Evolutionary conservation across 129 eudicot genomes (phyloP), one percentile per base, ranked within the genome.

Genomic region (Erigeron canadensis): DNA sequence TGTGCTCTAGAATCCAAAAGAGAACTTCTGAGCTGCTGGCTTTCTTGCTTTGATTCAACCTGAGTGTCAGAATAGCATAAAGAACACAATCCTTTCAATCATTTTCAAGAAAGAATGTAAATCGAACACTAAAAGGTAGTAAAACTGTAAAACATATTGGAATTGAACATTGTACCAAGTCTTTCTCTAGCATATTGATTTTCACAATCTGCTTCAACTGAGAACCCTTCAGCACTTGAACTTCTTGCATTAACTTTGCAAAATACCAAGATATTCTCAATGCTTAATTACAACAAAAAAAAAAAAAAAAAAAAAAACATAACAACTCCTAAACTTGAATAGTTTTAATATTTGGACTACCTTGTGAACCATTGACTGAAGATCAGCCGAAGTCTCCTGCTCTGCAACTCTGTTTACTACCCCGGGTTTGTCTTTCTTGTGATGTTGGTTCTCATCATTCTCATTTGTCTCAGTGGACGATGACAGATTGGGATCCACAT

Each of bases 31-130:
- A 91, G 76, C 21, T 75, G 82, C 10, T 67, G 76, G 22, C 77
- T 70, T 83, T 83, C 83, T 54, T 37, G 62, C 41, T 86, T 86
- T 50, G 91, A 82, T 54, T 80, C 77, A 67, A 47, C 90, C 98
- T 88, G 74, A 59, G 22, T 51, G 22, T 13, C 61, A 79, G n/a
- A 57, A 63, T 79, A 66, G 9, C 43, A 61, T 23, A 59, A 11
- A 63, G 68, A 46, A 65, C 66, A 13, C 5, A 18, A 28, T 7
- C 19, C 5, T 15, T 43, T 67, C 41, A 58, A 22, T 55, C 53
- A 21, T 13, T 22, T 28, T 54, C 15, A 64, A 53, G 58, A 28
- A 11, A 58, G n/a, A 23, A 37, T 5, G 48, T 11, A 56, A 21
- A 65, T 22, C 16, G 8, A 54, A 9, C n/a, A 61, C 6, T 15